Percentiles rank a stretch among this genome's conserved stretches.
Conservation (phyloP, 495 filamentous ascomycete genomes). For the Annulohypoxylon stygium region DNA sequence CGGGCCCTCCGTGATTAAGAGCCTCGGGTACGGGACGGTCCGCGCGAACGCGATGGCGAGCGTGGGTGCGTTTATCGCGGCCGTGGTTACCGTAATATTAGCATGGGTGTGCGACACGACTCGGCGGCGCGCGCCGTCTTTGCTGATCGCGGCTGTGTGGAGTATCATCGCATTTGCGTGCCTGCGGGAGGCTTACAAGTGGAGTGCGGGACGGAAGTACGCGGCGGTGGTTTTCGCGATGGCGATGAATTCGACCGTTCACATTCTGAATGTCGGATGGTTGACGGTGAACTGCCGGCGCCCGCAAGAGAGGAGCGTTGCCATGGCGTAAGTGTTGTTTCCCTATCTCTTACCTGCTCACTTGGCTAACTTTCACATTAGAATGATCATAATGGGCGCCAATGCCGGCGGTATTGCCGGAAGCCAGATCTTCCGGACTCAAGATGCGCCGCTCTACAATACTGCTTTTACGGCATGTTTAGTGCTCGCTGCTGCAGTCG, state of each 20-base stretch:
- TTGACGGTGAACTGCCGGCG: conserved; percentile 63
- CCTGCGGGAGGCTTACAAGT: conserved; percentile 57
- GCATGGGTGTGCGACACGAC: conserved; percentile 57
- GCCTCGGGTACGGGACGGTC: conserved; percentile 63
- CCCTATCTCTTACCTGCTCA: not conserved
- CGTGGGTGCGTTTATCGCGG: conserved; percentile 58
- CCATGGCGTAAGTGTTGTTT: conserved; percentile 63
- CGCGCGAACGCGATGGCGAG: conserved; percentile 65
- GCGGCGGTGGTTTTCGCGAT: conserved; percentile 66
- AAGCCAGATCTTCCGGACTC: conserved; percentile 66
- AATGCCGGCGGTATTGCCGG: conserved; percentile 67
- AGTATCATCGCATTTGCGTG: conserved; percentile 62
- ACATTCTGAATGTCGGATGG: conserved; percentile 61
- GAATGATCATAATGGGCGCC: conserved; percentile 68
- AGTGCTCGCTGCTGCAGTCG: conserved; percentile 29
- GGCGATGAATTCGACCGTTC: conserved; percentile 64
- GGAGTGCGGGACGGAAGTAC: conserved; percentile 47
- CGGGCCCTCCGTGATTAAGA: conserved; percentile 56
- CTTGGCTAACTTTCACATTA: conserved; percentile 21
- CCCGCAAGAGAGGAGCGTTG: conserved; percentile 62
- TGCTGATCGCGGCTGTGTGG: conserved; percentile 59
- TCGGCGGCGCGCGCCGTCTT: conserved; percentile 54
- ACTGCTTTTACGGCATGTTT: conserved; percentile 38
- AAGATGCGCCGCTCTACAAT: conserved; percentile 65
- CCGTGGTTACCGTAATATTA: conserved; percentile 60